Base-by-base conservation (phyloP, 75 land plant genomes). In the Selaginella moellendorffii region DNA sequence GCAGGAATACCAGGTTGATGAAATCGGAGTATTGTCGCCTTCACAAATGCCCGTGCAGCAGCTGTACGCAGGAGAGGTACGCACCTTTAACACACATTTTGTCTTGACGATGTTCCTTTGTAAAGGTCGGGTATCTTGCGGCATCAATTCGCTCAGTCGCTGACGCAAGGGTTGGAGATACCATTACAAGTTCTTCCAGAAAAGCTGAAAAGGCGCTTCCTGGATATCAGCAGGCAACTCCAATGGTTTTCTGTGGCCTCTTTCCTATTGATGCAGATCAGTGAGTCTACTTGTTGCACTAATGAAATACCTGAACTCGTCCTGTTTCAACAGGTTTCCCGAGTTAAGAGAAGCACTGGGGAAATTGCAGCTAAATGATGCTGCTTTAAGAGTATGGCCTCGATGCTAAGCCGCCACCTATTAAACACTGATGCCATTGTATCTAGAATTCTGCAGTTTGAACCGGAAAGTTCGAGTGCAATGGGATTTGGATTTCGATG, bases 401-500 rank as follows among this genome's bases (percentile, higher is more conserved):
- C 9, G 8, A 8, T 56, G 19, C 20, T 5, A 36, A 36, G 46
- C 46, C 5, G 10, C 5, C 46, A 36, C 46, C 5, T 14, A 36
- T 14, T 5, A 5, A 36, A 14, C 14, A 14, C 46, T 36, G 46
- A 5, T 36, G 10, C 14, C 46, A 36, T 36, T 36, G 10, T 36
- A 36, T 36, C 46, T 5, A 5, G 46, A 5, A 21, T 31, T 31
- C 21, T 68, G 63, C 82, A 93, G 96, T 93, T 82, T 79, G 98
- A 93, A 72, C 96, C 96, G 21, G 98, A 93, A 70, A 65, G 87
- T 18, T 93, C 98, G 21, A 81, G 79, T 80, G 98, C 98, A 0
- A 93, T 93, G 98, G 96, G 98, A 17, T 88, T 93, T 82, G 98
- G 98, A 29, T 93, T 93, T 66, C 77, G 98, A 60, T 93, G 98